Conservation (phyloP, 2,329 filamentous ascomycete genomes). For the Monosporascus ibericus region DNA sequence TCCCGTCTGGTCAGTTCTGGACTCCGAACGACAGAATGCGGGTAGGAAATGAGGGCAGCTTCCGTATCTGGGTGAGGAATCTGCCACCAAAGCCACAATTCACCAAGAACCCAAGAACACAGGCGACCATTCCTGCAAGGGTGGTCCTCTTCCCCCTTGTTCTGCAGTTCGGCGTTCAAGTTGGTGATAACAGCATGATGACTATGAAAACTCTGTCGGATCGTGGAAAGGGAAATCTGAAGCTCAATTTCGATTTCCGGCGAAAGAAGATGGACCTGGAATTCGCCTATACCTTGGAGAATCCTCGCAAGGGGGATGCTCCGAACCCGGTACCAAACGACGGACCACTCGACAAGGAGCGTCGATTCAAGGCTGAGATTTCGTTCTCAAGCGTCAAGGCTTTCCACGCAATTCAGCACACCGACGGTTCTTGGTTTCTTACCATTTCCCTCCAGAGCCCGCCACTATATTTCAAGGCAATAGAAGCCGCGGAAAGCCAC, state of each 20-base stretch:
- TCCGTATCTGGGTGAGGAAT: background rate
- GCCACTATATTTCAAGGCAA: conserved; percentile 40
- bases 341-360: conserved; percentile 4
- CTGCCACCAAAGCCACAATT: background rate
- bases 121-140: background rate
- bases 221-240: conserved; percentile 15
- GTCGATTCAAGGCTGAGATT: conserved; percentile 35
- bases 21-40: background rate
- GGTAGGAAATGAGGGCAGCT: background rate
- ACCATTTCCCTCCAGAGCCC: conserved; percentile 44
- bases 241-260: conserved; percentile 33
- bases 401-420: conserved; percentile 32
- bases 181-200: conserved; percentile 46
- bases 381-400: conserved; percentile 40
- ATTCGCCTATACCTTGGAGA: conserved; percentile 27
- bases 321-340: conserved; percentile 5
- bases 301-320: conserved; percentile 14
- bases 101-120: background rate
- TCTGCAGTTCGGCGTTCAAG: conserved; percentile 20
- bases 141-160: background rate
- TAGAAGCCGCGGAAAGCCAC: conserved; percentile 18
- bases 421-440: conserved; percentile 30
- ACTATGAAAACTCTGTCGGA: conserved; percentile 42
- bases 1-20: background rate
- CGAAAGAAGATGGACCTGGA: conserved; percentile 32